These are phyloP conservation scores for Fusarium goolgardi DNA, from an alignment of 2,329 filamentous ascomycete genomes.

Conservation along the genomic window DNA sequence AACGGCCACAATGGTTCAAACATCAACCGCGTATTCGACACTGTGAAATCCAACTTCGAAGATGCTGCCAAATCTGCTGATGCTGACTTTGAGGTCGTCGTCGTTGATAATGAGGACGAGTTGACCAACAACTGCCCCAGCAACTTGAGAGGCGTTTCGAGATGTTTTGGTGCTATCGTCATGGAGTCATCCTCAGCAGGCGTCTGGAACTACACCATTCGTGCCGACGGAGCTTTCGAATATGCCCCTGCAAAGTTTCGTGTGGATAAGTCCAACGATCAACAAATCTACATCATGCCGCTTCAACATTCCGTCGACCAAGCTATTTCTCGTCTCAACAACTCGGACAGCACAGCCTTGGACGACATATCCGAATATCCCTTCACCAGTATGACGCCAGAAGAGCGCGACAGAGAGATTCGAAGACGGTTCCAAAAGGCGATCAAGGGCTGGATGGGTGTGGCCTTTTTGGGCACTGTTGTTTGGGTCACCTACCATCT, in stretches of 20 bases:
- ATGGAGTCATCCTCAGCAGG: conserved; percentile 81
- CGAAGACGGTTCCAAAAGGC: conserved; percentile 75
- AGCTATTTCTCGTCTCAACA: conserved; percentile 71
- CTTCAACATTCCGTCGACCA: conserved; percentile 82
- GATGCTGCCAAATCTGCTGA: conserved; percentile 64
- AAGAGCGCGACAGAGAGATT: conserved; percentile 74
- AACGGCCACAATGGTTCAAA: conserved; percentile 75
- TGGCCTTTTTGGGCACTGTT: conserved; percentile 82
- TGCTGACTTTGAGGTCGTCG: conserved; percentile 65
- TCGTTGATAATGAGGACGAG: conserved; percentile 65
- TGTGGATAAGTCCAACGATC: conserved; percentile 75
- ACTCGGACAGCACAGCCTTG: conserved; percentile 54
- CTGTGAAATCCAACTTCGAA: conserved; percentile 68
- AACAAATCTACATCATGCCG: conserved; percentile 81
- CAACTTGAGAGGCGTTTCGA: conserved; percentile 73
- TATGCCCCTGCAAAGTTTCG: conserved; percentile 70
- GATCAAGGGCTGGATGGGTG: conserved; percentile 79
- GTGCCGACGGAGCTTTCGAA: conserved; percentile 75
- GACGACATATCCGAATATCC: conserved; percentile 70
- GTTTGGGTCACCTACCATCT: conserved; percentile 89
- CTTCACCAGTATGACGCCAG: conserved; percentile 77
- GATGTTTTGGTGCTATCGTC: conserved; percentile 78
- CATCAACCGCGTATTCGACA: conserved; percentile 77
- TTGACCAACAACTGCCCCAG: conserved; percentile 73
- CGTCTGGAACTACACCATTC: conserved; percentile 88